Conservation (phyloP, 305 asterid species). For the Fraxinus baroniana region DNA sequence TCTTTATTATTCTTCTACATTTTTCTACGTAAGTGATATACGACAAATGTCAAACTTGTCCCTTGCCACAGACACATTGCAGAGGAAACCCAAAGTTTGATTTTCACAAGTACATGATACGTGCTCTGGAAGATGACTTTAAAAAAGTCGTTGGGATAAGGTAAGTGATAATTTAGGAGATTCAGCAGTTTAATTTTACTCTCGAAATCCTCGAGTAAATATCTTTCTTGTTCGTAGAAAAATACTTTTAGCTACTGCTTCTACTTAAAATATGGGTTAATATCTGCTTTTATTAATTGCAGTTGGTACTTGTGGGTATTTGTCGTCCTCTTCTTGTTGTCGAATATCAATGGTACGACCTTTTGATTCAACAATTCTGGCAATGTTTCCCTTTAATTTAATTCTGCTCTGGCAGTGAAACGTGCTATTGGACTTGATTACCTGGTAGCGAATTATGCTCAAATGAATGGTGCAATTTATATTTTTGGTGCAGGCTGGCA, state of each 20-base stretch:
- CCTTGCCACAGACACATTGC: conserved; percentile 71
- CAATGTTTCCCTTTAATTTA: background rate
- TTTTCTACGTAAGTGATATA: conserved; percentile 4
- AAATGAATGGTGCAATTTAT: background rate
- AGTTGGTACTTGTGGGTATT: conserved; percentile 98
- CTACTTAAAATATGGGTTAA: conserved; percentile 16
- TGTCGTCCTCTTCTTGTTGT: conserved; percentile 75
- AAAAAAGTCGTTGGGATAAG: conserved; percentile 87
- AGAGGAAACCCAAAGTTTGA: conserved; percentile 82
- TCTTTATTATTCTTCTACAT: conserved; percentile 15
- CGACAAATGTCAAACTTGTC: conserved; percentile 19
- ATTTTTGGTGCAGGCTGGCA: conserved; percentile 75
- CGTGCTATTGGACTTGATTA: background rate
- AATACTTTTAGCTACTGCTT: conserved; percentile 10
- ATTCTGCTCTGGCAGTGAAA: background rate
- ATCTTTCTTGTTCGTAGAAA: background rate
- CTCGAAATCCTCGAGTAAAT: conserved; percentile 5
- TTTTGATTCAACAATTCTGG: background rate
- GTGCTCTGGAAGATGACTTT: conserved; percentile 87
- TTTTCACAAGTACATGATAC: conserved; percentile 95
- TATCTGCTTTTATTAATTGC: conserved; percentile 40
- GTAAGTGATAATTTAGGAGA: conserved; percentile 40
- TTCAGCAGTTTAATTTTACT: conserved; percentile 12
- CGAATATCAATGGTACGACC: conserved; percentile 69
- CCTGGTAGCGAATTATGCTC: background rate